Conservation (phyloP, 768 basidiomycete species). For the Ramaria sp. region DNA sequence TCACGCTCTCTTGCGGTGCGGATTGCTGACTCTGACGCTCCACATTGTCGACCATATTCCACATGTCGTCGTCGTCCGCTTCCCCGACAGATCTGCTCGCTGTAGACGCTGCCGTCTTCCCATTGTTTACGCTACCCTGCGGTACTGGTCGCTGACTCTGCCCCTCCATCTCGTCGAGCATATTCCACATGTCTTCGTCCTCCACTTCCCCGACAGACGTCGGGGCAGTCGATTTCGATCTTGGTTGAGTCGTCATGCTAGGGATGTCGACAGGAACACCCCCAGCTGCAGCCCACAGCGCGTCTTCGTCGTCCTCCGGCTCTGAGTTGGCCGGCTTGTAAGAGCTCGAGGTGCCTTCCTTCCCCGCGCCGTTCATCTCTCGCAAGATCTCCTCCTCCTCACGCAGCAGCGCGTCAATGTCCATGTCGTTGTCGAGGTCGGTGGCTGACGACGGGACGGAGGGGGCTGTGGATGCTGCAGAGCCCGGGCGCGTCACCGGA, state of each 20-base stretch:
- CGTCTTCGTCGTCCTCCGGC: slow-evolving; percentile 4
- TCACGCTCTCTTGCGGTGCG: not conserved
- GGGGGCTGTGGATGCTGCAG: slow-evolving; percentile 26
- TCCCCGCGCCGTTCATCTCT: slow-evolving; percentile 14
- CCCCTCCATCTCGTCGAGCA: slow-evolving; percentile 45
- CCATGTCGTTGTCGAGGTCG: slow-evolving; percentile 35
- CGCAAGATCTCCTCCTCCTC: slow-evolving; percentile 29
- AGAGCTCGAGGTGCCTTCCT: not conserved
- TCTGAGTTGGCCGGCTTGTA: slow-evolving; percentile 6
- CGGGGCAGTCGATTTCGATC: slow-evolving; percentile 7
- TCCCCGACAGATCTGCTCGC: slow-evolving; percentile 6
- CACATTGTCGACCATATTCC: slow-evolving; percentile 54
- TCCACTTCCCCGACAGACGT: slow-evolving; percentile 21
- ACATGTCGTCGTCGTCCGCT: slow-evolving; percentile 58
- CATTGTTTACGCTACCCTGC: not conserved
- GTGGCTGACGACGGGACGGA: slow-evolving; percentile 28
- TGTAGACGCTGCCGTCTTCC: slow-evolving; percentile 11
- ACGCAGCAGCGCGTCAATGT: slow-evolving; percentile 40
- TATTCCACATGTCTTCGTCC: slow-evolving; percentile 67
- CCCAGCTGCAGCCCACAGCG: not conserved
- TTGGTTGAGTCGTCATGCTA: not conserved
- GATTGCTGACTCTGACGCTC: slow-evolving; percentile 20
- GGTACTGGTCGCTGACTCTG: too few relatives aligned
- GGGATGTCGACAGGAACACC: not conserved
- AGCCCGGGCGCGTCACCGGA: slow-evolving; percentile 7